Evolutionary conservation across 495 filamentous ascomycete species (phyloP), one percentile per base, ranked within the genome.

Genomic region (Penicillium manginii): DNA sequence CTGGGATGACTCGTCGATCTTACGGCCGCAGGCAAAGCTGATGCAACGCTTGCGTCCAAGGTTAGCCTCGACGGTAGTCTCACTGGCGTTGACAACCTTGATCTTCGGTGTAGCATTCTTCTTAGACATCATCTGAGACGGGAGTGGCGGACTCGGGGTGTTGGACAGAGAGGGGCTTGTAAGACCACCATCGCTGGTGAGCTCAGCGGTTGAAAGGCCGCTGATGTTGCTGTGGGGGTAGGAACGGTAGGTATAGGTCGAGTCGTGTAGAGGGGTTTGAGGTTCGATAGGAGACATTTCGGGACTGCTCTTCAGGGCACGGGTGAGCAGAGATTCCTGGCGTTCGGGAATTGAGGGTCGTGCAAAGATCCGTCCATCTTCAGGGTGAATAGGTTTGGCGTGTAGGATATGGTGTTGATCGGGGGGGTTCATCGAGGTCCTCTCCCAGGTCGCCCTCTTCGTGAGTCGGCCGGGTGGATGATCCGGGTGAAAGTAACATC

Each of bases 161-260:
- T 84, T 91, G 50, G 91, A 89, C 21, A 92, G 79, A n/a, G 91
- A 86, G 43, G 94, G 92, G 62, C 92, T 96, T n/a, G 92, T 96
- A 40, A 91, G 74, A 47, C 91, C 93, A 39, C 89, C 94, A 67
- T 96, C 94, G 73, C 92, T 96, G 26, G 91, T 97, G 52, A 96
- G 78, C 59, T 96, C 93, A 22, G 86, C 87, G 2, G 90, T 92
- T 14, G 93, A 96, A 48, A 89, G 77, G 53, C 85, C 79, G 75
- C 91, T 96, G 59, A 83, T 74, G 64, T 87, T 92, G 75, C 88
- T 91, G 65, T 86, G 87, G 47, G 88, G 87, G 52, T 92, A 93
- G 52, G 86, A 84, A 50, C 80, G 83, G 76, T 82, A 78, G 52
- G 63, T 60, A 57, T 76, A 77, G 50, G 26, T 52, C 22, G 68